Conservation (phyloP, 2,329 filamentous ascomycete genomes). For the Stenocarpella maydis region DNA sequence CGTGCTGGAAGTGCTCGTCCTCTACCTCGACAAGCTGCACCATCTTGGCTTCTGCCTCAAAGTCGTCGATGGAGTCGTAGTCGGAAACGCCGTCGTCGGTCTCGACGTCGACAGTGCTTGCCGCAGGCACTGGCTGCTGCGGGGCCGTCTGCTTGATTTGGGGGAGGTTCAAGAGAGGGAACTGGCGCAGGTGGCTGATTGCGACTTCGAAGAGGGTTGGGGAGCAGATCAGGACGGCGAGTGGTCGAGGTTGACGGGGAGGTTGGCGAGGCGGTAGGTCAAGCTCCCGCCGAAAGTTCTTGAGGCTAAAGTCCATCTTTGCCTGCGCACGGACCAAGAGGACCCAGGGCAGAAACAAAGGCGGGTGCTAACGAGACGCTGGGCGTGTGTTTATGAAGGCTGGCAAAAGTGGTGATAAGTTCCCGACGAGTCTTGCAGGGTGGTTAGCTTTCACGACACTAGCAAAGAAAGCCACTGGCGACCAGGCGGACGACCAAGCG, state of each 20-base stretch:
- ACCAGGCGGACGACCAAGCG: not conserved
- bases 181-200: not conserved
- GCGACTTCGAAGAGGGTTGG: not conserved
- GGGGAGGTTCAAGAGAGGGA: not conserved
- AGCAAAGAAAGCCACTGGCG: not conserved
- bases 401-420: not conserved
- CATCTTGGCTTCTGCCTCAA: constrained; percentile 65
- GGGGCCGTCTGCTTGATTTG: not conserved
- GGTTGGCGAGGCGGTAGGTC: not conserved
- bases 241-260: not conserved
- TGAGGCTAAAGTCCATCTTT: constrained; percentile 10
- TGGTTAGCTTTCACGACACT: no score
- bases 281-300: not conserved
- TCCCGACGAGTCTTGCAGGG: no score
- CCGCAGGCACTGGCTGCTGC: not conserved
- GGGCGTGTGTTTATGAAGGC: not conserved
- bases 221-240: not conserved
- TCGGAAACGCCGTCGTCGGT: constrained; percentile 20
- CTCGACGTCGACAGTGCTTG: constrained; percentile 16
- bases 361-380: not conserved
- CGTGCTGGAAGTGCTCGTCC: constrained; percentile 89
- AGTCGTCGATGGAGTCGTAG: constrained; percentile 25
- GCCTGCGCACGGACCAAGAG: not conserved
- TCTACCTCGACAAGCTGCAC: constrained; percentile 97
- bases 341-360: not conserved